Evolutionary conservation across 2,329 filamentous ascomycete species (phyloP), one percentile per base, ranked within the genome.

Genomic region (Cordyceps cicadae): DNA sequence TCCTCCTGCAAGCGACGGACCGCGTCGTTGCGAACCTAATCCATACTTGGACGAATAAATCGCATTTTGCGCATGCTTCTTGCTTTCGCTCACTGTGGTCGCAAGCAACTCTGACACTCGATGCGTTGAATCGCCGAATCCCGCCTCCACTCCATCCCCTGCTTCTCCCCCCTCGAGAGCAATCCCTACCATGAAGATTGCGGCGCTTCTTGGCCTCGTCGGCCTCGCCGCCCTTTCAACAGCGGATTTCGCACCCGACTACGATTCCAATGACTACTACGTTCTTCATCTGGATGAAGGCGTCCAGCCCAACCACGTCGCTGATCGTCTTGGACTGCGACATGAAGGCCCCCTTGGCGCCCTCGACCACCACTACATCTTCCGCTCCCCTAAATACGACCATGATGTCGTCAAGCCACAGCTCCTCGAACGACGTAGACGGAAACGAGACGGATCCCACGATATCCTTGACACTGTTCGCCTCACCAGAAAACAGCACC

Each of bases 231-330:
- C 73, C 62, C 68, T 80, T 69, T 73, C 79, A 63, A 74, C 78
- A 61, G 77, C 78, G 51, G 72, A 84, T 50, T 77, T 80, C 64
- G 14, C 29, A 29, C 87, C 89, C 67, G 83, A 94, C 70, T 90
- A 95, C 78, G 83, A 88, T 54, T 80, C 83, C 45, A 85, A 92
- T 74, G 93, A 99, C 74, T 97, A 96, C 76, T 97, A 97, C 72
- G 92, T 95, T 65, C 80, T 99, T 52, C 89, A 97, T 66, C 82
- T 99, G 69, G 84, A 88, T 62, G 76, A 83, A 14, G 78, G 82
- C 43, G 79, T 83, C 7, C 80, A 85, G 15, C 91, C 92, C 17
- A 75, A 82, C 26, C 79, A 87, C 46, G 79, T 97, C 64, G 92
- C 92, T 32, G 76, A 78, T 51, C 81, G 85, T 24, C 78, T 99